These are phyloP conservation scores for Fusarium globosum DNA, from an alignment of 2,329 filamentous ascomycete genomes.

Conservation along the genomic window DNA sequence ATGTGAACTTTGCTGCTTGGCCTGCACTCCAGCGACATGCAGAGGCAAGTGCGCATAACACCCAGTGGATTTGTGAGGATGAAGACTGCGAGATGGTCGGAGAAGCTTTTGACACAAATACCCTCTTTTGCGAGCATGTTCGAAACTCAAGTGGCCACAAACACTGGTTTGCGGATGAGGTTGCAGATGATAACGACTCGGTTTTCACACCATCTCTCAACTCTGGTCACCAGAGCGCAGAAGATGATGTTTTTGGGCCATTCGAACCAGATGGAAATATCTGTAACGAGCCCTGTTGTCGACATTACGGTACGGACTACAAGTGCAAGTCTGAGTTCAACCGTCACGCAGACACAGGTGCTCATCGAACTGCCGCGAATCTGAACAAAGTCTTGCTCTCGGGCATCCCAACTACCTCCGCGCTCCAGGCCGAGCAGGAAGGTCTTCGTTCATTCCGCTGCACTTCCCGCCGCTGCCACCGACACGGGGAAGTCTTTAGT, in stretches of 20 bases:
- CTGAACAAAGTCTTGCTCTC: slow-evolving; percentile 18
- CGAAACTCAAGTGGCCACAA: slow-evolving; percentile 5
- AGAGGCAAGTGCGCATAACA: slow-evolving; percentile 9
- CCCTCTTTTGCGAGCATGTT: slow-evolving; percentile 15
- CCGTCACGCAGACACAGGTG: slow-evolving; percentile 21
- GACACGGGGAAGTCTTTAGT: slow-evolving; percentile 18
- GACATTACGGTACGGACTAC: slow-evolving; percentile 27
- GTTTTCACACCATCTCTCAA: background rate
- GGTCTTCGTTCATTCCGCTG: slow-evolving; percentile 32
- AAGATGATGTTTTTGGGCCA: background rate
- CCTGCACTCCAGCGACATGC: slow-evolving; percentile 38
- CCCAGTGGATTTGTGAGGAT: slow-evolving; percentile 19
- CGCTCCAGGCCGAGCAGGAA: slow-evolving; percentile 30
- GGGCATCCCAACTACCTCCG: background rate
- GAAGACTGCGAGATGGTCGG: slow-evolving; percentile 6
- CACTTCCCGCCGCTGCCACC: slow-evolving; percentile 13
- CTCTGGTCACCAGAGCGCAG: background rate
- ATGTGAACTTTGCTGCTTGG: slow-evolving; percentile 35
- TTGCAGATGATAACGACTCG: background rate
- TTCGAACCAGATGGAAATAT: background rate
- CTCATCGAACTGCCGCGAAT: slow-evolving; percentile 24
- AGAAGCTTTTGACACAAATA: slow-evolving; percentile 1
- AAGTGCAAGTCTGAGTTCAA: slow-evolving; percentile 25
- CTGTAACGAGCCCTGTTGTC: slow-evolving; percentile 37
- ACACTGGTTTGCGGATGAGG: background rate